Evolutionary conservation across 1,284 basidiomycete species (phyloP).

Genomic region (Marasmius oreades): DNA sequence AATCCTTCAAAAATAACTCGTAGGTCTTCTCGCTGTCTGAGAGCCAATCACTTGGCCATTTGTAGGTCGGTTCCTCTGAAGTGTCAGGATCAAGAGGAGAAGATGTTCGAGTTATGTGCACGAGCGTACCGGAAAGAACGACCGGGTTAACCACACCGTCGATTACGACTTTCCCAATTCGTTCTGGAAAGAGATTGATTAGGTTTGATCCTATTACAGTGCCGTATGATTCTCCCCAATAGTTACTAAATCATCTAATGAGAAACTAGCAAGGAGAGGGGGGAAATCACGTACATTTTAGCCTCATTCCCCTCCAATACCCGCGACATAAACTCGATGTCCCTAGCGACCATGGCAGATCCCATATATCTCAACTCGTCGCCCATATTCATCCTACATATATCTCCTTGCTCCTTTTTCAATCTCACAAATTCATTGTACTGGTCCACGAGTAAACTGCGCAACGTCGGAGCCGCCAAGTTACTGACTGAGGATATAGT

Average conservation of each 20-base stretch:
- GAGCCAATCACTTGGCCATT: slow-evolving; percentile 31
- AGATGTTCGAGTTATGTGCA: not conserved
- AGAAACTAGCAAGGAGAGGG: not conserved
- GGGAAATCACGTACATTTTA: slow-evolving; percentile 32
- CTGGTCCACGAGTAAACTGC: slow-evolving; percentile 29
- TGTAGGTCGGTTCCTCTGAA: slow-evolving; percentile 29
- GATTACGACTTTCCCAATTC: slow-evolving; percentile 20
- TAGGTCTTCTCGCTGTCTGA: slow-evolving; percentile 29
- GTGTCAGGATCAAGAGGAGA: not conserved
- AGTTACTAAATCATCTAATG: slow-evolving; percentile 17
- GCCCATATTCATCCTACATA: slow-evolving; percentile 36
- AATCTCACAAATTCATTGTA: slow-evolving; percentile 31
- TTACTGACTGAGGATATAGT: slow-evolving; percentile 26
- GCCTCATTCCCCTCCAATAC: slow-evolving; percentile 37
- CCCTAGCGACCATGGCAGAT: slow-evolving; percentile 38
- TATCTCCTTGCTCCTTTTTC: slow-evolving; percentile 30
- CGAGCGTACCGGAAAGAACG: slow-evolving; percentile 26
- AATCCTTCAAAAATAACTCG: slow-evolving; percentile 30
- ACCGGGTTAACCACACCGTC: slow-evolving; percentile 23
- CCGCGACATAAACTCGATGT: slow-evolving; percentile 38
- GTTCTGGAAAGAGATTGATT: slow-evolving; percentile 26
- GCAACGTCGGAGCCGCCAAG: slow-evolving; percentile 22
- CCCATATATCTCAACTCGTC: slow-evolving; percentile 40
- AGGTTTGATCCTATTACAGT: slow-evolving; percentile 22
- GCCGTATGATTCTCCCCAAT: slow-evolving; percentile 22